Percentiles rank a stretch among this genome's conserved stretches.
phyloP scores from a whole-genome alignment of 2,329 filamentous ascomycete species.

The Pseudocercospora fijiensis region DNA sequence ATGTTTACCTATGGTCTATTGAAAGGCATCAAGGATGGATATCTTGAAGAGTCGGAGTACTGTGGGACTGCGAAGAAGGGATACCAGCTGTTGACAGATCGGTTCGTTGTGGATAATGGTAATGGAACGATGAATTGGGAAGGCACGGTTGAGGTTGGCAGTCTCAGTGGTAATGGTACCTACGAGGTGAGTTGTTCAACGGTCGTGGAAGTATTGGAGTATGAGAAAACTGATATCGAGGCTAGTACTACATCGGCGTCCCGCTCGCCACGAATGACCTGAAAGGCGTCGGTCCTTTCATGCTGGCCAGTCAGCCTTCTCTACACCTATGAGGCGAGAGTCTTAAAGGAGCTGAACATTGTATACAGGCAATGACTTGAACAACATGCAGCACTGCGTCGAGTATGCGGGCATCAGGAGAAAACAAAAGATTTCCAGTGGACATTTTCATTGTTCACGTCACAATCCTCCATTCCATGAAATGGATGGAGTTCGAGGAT shows the following conservation, averaged over 20 bases:
- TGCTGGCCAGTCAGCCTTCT: slow-evolving; percentile 35
- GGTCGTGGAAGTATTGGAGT: neutral
- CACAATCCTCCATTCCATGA: no score
- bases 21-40: slow-evolving; percentile 46
- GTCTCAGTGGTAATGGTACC: slow-evolving; percentile 49
- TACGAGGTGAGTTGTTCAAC: slow-evolving; percentile 48
- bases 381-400: neutral
- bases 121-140: slow-evolving; percentile 54
- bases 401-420: neutral
- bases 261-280: slow-evolving; percentile 40
- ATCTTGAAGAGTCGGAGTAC: slow-evolving; percentile 45
- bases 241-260: slow-evolving; percentile 42
- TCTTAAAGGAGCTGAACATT: no score
- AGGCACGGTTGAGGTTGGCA: slow-evolving; percentile 55
- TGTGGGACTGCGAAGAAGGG: slow-evolving; percentile 50
- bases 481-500: neutral
- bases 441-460: neutral
- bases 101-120: slow-evolving; percentile 50
- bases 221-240: neutral
- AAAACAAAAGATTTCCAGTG: neutral
- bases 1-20: slow-evolving; percentile 59
- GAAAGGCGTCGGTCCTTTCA: slow-evolving; percentile 46
- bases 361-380: neutral
- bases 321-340: neutral
- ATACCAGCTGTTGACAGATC: slow-evolving; percentile 46